phyloP scores from a whole-genome alignment of 495 filamentous ascomycete genomes.

The Corynascus novoguineensis region DNA sequence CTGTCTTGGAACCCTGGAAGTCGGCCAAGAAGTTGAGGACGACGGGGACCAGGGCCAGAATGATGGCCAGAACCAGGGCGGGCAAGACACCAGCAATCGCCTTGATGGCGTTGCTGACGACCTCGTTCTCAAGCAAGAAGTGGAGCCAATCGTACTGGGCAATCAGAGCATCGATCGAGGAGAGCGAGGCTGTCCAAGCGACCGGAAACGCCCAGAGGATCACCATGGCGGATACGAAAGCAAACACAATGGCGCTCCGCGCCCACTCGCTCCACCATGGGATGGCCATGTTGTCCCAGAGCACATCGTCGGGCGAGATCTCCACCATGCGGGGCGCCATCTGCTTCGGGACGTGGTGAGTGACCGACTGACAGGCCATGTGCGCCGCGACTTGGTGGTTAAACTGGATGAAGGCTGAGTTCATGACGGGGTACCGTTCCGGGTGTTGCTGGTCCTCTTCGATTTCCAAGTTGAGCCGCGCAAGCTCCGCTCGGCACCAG shows the following conservation, averaged over 20 bases:
- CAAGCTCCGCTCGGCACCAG: constrained; percentile 81
- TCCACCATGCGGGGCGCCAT: constrained; percentile 93
- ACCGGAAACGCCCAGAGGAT: constrained; percentile 91
- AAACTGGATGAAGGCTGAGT: constrained; percentile 97
- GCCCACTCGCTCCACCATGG: constrained; percentile 91
- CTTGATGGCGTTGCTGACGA: constrained; percentile 58
- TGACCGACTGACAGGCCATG: constrained; percentile 93
- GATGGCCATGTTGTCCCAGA: constrained; percentile 98
- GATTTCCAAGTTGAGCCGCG: constrained; percentile 86
- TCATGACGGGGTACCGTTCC: constrained; percentile 90
- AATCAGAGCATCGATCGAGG: constrained; percentile 66
- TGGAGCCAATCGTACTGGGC: constrained; percentile 58
- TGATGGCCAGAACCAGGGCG: constrained; percentile 65
- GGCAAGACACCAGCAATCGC: constrained; percentile 85
- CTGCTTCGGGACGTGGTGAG: constrained; percentile 84
- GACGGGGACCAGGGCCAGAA: constrained; percentile 76
- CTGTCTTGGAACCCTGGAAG: constrained; percentile 77
- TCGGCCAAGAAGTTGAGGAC: constrained; percentile 63
- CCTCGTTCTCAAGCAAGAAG: constrained; percentile 56
- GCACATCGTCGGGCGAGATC: constrained; percentile 86
- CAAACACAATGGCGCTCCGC: constrained; percentile 60
- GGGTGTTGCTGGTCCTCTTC: constrained; percentile 83
- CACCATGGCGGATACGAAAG: constrained; percentile 67
- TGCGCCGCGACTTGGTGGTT: constrained; percentile 96
- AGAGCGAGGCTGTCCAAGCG: constrained; percentile 75